Evolutionary conservation across 257 asterid species (phyloP), one percentile per base, ranked within the genome.

Genomic region (Solanum raphanifolium): DNA sequence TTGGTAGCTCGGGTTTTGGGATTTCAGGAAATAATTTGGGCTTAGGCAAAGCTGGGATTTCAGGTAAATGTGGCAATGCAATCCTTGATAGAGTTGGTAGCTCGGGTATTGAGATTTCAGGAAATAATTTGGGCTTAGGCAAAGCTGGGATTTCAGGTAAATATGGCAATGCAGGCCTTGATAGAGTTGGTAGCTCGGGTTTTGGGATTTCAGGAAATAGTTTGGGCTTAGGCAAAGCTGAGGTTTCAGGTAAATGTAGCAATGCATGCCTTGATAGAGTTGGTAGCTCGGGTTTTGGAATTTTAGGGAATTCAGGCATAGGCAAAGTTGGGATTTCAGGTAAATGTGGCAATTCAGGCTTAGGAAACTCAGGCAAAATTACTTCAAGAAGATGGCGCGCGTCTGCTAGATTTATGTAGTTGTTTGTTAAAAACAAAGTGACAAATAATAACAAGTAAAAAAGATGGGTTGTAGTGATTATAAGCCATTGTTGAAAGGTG

Each of bases 121-220:
- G 27, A 2, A 83, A 2, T 34, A 34, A 6, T 35, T n/a, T 82
- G 2, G 83, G 88, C 32, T 86, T 89, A 32, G 88, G 87, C 15
- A 89, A 21, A 21, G 48, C 15, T 36, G 90, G 88, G 4, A 46
- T 62, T 16, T 87, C 74, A 1, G 83, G 74, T 3, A 71, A 8
- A 35, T 35, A 1, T 36, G 93, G 91, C 78, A 90, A 10, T 20
- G 73, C 72, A 5, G 89, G 90, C 69, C 86, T 89, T 9, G 91
- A 92, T 41, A 88, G 58, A 5, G 85, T 73, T 18, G 94, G 91
- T 12, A 89, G 6, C 13, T 78, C 48, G 16, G 89, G 82, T 18
- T 87, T 82, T 35, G 89, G 87, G 9, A 89, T 73, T 52, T 31
- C 73, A 23, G 75, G 90, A 1, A 36, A 36, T 35, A 32, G 5